Base-by-base conservation (phyloP, 2,329 filamentous ascomycete species). In the Neonectria punicea region DNA sequence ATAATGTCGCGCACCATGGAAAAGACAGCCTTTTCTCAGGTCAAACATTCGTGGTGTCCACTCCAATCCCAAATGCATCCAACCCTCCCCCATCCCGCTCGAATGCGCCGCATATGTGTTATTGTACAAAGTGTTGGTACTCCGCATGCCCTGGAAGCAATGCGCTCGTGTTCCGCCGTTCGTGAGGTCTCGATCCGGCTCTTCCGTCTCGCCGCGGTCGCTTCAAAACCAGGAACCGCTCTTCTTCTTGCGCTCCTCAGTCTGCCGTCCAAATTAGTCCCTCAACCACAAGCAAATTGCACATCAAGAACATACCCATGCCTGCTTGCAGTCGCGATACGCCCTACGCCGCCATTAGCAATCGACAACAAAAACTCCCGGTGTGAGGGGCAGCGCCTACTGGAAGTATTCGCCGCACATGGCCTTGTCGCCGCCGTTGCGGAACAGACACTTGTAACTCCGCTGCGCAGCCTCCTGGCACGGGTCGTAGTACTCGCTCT, bases 371-470 rank as follows among this genome's bases (percentile, higher is more conserved):
- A 25, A 1, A 18, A 20, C 39, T n/a, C 16, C 25, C 36, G 54
- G 16, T 9, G 4, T 4, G 6, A 11, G 9, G 8, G 20, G 34
- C 6, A 0, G 16, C 46, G 63, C 81, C 92, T 81, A 98, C 94
- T 98, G 93, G 77, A 99, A 98, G 78, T 97, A 98, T 79, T 98
- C 95, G 69, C 87, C 86, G 77, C 96, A 99, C 92, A 98, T 92
- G n/a, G 90, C 84, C 70, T 90, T 88, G 77, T 98, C 93, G 14
- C 93, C 94, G 22, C 87, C 90, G 78, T 99, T 99, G 22, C 96
- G 89, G 77, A 94, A 91, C 76, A 99, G 82, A 76, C 96, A 99
- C 78, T 89, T 90, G 72, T 98, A 90, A 80, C 94, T 98, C 76
- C 88, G 87, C 71, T 91, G 85, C 8, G 96, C 95, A 5, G 93